A percentile compares a stretch with the other conserved stretches of the same genome.
phyloP scores from a whole-genome alignment of 2,329 filamentous ascomycete genomes.

The Ophiostoma himal-ulmi region DNA sequence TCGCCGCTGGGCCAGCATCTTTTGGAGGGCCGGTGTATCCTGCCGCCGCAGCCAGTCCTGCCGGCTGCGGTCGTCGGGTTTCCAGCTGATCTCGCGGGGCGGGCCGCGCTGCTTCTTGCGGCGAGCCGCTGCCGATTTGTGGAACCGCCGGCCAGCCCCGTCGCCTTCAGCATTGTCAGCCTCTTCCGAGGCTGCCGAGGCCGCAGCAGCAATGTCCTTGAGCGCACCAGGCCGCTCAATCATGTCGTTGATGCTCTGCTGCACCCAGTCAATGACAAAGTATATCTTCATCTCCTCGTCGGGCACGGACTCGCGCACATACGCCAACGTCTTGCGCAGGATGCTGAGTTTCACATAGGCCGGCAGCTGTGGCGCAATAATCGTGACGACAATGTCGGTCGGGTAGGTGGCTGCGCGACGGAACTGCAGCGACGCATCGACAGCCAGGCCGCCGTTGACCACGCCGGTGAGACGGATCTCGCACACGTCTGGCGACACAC shows the following conservation, averaged over 20 bases:
- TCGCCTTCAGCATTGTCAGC: slow-evolving; percentile 32
- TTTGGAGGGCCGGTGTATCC: slow-evolving; percentile 56
- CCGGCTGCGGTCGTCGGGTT: slow-evolving; percentile 52
- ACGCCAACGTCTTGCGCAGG: slow-evolving; percentile 66
- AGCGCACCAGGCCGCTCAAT: slow-evolving; percentile 79
- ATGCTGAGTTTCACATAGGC: slow-evolving; percentile 92
- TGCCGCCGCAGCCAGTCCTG: slow-evolving; percentile 68
- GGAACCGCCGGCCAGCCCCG: slow-evolving; percentile 22
- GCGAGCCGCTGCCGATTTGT: slow-evolving; percentile 30
- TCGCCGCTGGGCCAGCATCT: slow-evolving; percentile 68
- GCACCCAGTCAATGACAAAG: slow-evolving; percentile 84
- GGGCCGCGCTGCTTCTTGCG: slow-evolving; percentile 41
- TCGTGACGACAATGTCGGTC: slow-evolving; percentile 59
- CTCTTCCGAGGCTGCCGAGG: slow-evolving; percentile 60
- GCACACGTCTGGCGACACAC: slow-evolving; percentile 58
- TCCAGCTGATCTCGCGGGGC: slow-evolving; percentile 56
- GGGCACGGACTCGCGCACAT: slow-evolving; percentile 63
- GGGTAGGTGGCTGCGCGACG: slow-evolving; percentile 73
- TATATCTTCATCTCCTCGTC: slow-evolving; percentile 88
- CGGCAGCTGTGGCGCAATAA: slow-evolving; percentile 62
- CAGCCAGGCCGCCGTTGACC: slow-evolving; percentile 44
- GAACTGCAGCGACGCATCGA: slow-evolving; percentile 57
- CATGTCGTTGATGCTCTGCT: slow-evolving; percentile 74
- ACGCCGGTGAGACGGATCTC: slow-evolving; percentile 60
- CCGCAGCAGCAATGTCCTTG: slow-evolving; percentile 74